These are phyloP conservation scores for Annona cherimola DNA, from an alignment of 164 flowering plant species.

Conservation along the genomic window DNA sequence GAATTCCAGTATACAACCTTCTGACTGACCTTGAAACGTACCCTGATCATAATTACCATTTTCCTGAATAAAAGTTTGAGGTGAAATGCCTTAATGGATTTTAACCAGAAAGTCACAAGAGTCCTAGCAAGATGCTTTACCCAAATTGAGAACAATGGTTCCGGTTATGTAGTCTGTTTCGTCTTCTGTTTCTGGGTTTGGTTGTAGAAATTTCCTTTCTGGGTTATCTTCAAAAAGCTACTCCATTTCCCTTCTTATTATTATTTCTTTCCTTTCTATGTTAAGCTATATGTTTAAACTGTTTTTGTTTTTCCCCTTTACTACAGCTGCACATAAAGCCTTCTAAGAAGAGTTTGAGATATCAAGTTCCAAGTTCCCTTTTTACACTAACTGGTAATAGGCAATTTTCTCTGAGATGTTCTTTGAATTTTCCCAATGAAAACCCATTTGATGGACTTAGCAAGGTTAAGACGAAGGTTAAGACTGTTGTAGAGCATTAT, in stretches of 20 bases:
- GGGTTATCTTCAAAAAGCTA: not conserved
- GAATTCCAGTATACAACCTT: too few species aligned
- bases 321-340: constrained; percentile 12
- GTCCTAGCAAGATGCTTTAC: too few species aligned
- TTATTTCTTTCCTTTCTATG: not conserved
- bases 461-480: constrained; percentile 17
- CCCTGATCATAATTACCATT: too few species aligned
- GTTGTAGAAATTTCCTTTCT: not conserved
- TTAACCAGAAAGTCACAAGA: too few species aligned
- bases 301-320: not conserved
- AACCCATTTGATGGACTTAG: constrained; percentile 25
- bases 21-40: too few species aligned
- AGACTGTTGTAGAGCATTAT: constrained; percentile 17
- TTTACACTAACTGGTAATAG: not conserved
- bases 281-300: not conserved
- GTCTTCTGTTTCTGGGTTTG: not conserved
- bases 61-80: too few species aligned
- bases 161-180: too few species aligned
- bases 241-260: not conserved
- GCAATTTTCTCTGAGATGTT: constrained; percentile 6
- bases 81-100: too few species aligned
- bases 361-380: not conserved
- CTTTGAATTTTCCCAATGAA: constrained; percentile 14
- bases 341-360: constrained; percentile 3
- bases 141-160: too few species aligned